Percentiles rank a stretch among this genome's conserved stretches.
Conservation (phyloP, 2,329 filamentous ascomycete species). For the Salinomyces thailandicus region DNA sequence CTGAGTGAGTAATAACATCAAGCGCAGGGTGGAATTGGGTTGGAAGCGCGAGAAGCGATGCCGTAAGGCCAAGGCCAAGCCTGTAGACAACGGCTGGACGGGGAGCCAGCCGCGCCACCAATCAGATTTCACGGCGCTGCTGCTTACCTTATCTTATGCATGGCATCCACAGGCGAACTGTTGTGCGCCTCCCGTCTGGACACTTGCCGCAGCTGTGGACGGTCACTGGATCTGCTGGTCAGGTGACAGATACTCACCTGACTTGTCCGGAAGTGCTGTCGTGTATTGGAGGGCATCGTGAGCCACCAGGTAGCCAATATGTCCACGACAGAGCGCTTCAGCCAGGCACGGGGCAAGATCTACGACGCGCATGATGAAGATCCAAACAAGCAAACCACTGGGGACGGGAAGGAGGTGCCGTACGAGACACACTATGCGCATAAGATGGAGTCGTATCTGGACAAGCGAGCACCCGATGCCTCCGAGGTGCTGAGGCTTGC, state of each 20-base stretch:
- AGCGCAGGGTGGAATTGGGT: background rate
- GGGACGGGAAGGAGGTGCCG: constrained; percentile 42
- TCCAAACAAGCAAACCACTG: constrained; percentile 45
- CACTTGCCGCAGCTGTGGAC: no score
- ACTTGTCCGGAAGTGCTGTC: no score
- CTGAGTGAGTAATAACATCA: no score
- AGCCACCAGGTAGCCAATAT: no score
- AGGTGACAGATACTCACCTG: no score
- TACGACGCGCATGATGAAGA: constrained; percentile 63
- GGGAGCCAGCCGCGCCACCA: no score
- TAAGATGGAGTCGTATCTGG: constrained; percentile 67
- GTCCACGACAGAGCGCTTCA: constrained; percentile 20
- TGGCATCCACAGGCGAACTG: background rate
- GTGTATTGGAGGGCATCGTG: no score
- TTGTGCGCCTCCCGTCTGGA: no score
- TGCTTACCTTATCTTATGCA: no score
- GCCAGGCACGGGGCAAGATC: constrained; percentile 53
- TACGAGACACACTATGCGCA: constrained; percentile 76
- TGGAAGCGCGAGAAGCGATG: background rate
- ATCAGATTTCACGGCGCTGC: no score
- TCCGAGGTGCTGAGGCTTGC: constrained; percentile 61
- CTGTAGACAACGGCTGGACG: no score
- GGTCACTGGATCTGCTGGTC: no score
- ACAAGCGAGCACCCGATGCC: constrained; percentile 48
- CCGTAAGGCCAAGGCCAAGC: background rate